Evolutionary conservation across 805 yeast genomes (phyloP), one percentile per base, ranked within the genome.

Genomic region (Candida glaebosa): DNA sequence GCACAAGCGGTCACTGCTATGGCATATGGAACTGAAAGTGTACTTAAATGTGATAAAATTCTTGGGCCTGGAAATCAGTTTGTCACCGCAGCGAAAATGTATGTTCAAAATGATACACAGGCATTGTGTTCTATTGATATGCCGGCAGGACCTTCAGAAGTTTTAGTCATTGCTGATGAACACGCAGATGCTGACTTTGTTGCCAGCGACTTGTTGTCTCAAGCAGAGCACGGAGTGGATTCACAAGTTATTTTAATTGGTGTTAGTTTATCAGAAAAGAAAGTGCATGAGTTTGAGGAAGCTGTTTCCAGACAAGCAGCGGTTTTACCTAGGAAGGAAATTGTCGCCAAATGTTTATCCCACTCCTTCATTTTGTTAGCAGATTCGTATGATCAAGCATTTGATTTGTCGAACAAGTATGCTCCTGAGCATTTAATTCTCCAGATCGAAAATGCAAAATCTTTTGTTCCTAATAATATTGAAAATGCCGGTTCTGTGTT

Each of bases 121-220:
- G 98, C 99, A 5, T 71, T 90, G 57, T 93, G 96, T 60, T 86
- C 96, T 14, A 93, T 93, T 52, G 99, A 93, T 64, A 91, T 93
- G 98, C 99, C 99, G 38, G 99, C 99, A 18, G 99, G 99, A 7
- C 99, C 99, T 20, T 86, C 96, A 39, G 99, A 93, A 67, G 99
- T 93, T 18, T 73, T 93, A 45, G 99, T 91, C n/a, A 73, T 93
- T 53, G 96, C 96, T 37, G 99, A 93, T 61, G 78, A 73, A 45
- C 58, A 76, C 35, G 87, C 97, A 9, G 96, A 89, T 65, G 91
- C 95, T 18, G 96, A 89, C 56, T 93, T 87, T 63, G 99, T 93
- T 22, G 99, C 97, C n/a, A 79, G 89, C 49, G 99, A 93, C 63
- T 75, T 93, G 58, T 73, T 93, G 44, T 90, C 98, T 0, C 99